A percentile compares a stretch with the other conserved stretches of the same genome.
These are phyloP conservation scores for Loxodes magnus DNA, from an alignment of 73 alveolate genomes.

Conservation along the genomic window DNA sequence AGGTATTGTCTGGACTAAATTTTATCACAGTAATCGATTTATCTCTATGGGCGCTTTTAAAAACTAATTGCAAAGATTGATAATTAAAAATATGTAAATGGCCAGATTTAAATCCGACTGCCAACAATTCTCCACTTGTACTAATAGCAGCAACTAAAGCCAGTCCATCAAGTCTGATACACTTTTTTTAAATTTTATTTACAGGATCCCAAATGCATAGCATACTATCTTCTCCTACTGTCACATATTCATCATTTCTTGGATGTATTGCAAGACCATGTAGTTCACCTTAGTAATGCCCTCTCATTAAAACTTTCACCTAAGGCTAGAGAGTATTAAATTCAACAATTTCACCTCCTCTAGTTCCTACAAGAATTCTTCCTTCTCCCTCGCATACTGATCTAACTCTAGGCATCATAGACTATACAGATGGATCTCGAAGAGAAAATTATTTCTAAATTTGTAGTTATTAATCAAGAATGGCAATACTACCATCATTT, in stretches of 20 bases:
- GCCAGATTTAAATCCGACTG: slow-evolving; percentile 91
- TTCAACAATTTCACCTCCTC: slow-evolving; percentile 95
- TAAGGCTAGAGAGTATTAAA: slow-evolving; percentile 29
- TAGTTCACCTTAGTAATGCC: slow-evolving; percentile 90
- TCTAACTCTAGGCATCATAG: slow-evolving; percentile 75
- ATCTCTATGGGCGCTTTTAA: slow-evolving; percentile 62
- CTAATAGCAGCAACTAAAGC: slow-evolving; percentile 68
- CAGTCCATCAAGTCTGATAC: slow-evolving; percentile 60
- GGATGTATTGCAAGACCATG: slow-evolving; percentile 96
- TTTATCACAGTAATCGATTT: slow-evolving; percentile 69
- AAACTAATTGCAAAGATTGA: slow-evolving; percentile 35
- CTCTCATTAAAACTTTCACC: slow-evolving; percentile 62
- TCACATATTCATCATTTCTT: slow-evolving; percentile 55
- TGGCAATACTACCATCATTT: slow-evolving; percentile 72
- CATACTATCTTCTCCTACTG: slow-evolving; percentile 93
- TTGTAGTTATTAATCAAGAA: slow-evolving; percentile 42
- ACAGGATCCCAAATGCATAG: slow-evolving; percentile 86
- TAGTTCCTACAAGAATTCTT: slow-evolving; percentile 84
- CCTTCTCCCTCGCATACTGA: slow-evolving; percentile 87
- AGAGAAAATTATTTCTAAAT: slow-evolving; percentile 6
- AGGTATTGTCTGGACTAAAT: slow-evolving; percentile 76
- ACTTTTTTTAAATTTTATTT: slow-evolving; percentile 63
- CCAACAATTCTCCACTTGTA: slow-evolving; percentile 70
- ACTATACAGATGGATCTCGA: slow-evolving; percentile 15
- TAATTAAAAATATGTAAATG: slow-evolving; percentile 73